phyloP scores from a whole-genome alignment of 2,329 filamentous ascomycete species.

The Chaetomium strumarium region DNA sequence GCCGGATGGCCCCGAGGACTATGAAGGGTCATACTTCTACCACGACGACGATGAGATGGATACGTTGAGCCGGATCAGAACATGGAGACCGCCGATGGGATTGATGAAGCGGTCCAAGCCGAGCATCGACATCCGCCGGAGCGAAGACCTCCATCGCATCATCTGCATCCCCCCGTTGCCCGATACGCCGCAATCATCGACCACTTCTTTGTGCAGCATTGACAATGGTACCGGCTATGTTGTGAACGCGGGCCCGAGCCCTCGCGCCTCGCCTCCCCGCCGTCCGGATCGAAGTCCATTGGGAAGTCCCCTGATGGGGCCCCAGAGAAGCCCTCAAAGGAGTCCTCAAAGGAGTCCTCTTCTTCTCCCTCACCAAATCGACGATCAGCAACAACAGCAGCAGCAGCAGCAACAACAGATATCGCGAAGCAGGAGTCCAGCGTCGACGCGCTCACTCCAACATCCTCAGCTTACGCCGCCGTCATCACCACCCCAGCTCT shows the following conservation, averaged over 20 bases:
- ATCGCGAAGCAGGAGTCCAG: slow-evolving; percentile 11
- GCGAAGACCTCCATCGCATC: slow-evolving; percentile 36
- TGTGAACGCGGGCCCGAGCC: slow-evolving; percentile 14
- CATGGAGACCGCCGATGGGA: slow-evolving; percentile 26
- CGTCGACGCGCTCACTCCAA: slow-evolving; percentile 4
- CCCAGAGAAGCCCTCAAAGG: slow-evolving; percentile 18
- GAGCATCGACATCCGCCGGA: slow-evolving; percentile 35
- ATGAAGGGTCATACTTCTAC: slow-evolving; percentile 25
- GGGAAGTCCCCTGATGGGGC: slow-evolving; percentile 14
- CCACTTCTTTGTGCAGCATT: slow-evolving; percentile 42
- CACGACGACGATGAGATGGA: slow-evolving; percentile 24
- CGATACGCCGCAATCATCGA: slow-evolving; percentile 30
- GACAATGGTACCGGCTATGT: slow-evolving; percentile 29
- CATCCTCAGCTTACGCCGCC: slow-evolving; percentile 16
- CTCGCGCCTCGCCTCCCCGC: slow-evolving; percentile 20
- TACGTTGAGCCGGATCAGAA: slow-evolving; percentile 23
- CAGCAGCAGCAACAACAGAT: neutral
- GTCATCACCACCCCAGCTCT: slow-evolving; percentile 16
- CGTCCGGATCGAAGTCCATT: slow-evolving; percentile 15
- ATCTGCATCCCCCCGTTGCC: slow-evolving; percentile 35
- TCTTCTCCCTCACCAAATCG: slow-evolving; percentile 21
- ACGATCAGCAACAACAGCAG: slow-evolving; percentile 10
- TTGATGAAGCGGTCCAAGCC: slow-evolving; percentile 31
- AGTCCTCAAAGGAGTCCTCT: slow-evolving; percentile 23
- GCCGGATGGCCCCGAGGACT: slow-evolving; percentile 20